Percentiles rank a stretch among this genome's conserved stretches.
phyloP scores from a whole-genome alignment of 2,329 filamentous ascomycete genomes.

The Diaporthe vexans region DNA sequence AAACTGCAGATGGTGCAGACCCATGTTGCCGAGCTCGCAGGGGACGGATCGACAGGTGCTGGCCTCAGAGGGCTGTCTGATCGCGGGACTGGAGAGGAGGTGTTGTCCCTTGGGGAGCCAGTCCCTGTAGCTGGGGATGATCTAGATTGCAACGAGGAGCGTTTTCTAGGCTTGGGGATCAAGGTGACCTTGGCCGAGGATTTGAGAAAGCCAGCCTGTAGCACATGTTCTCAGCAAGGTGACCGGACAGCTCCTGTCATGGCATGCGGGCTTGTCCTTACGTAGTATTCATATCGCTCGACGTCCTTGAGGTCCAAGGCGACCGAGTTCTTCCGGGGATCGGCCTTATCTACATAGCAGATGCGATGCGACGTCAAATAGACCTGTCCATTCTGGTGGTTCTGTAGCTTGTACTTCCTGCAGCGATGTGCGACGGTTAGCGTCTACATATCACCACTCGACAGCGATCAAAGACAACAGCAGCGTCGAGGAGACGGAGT shows the following conservation, averaged over 20 bases:
- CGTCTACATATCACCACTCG: background rate
- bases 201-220: constrained; percentile 88
- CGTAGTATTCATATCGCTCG: constrained; percentile 91
- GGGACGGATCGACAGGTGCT: constrained; percentile 60
- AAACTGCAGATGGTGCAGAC: constrained; percentile 97
- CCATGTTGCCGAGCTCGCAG: constrained; percentile 82
- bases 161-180: constrained; percentile 83
- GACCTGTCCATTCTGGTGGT: constrained; percentile 95
- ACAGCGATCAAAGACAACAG: constrained; percentile 1
- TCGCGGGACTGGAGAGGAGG: constrained; percentile 60
- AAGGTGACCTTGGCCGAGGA: constrained; percentile 95
- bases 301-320: constrained; percentile 92
- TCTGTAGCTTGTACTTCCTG: constrained; percentile 94
- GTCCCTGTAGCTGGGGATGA: constrained; percentile 63
- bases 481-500: constrained; percentile 33
- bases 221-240: constrained; percentile 44
- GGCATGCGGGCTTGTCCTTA: constrained; percentile 54
- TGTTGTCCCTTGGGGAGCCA: constrained; percentile 59
- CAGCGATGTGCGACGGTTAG: constrained; percentile 36
- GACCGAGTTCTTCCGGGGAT: constrained; percentile 87
- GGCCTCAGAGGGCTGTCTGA: constrained; percentile 59
- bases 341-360: constrained; percentile 92
- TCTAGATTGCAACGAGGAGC: constrained; percentile 69
- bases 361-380: constrained; percentile 96
- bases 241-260: background rate